These are phyloP conservation scores for Ceriops zippeliana DNA, from an alignment of 345 rosid genomes.

Conservation along the genomic window DNA sequence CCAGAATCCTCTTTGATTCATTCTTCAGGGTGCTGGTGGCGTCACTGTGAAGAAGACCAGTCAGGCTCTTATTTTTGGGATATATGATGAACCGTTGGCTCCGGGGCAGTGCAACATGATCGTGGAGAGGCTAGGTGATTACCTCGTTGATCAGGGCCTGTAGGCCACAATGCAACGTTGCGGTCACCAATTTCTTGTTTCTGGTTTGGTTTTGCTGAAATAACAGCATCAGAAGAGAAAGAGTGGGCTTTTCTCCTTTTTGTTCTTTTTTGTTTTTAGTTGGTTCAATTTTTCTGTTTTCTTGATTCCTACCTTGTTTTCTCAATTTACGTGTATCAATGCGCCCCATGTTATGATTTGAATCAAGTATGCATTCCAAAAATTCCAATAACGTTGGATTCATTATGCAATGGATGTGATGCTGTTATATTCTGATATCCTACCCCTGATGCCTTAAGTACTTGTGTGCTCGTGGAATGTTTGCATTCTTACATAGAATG, in stretches of 20 bases:
- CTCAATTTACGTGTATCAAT: conserved; percentile 8
- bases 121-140: conserved; percentile 87
- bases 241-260: neutral
- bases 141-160: conserved; percentile 50
- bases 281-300: neutral
- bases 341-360: conserved; percentile 4
- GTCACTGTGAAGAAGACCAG: conserved; percentile 70
- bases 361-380: conserved; percentile 4
- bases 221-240: conserved; percentile 12
- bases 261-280: neutral
- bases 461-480: neutral
- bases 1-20: neutral
- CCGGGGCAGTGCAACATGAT: conserved; percentile 89
- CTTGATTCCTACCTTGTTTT: conserved; percentile 1
- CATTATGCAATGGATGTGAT: neutral
- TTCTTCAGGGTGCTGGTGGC: conserved; percentile 70
- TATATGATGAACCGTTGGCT: conserved; percentile 75
- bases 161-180: neutral
- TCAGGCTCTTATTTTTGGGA: conserved; percentile 60
- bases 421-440: neutral
- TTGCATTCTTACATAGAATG: neutral
- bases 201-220: conserved; percentile 13
- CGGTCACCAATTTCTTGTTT: neutral
- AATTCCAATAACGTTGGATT: neutral
- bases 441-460: neutral